These are phyloP conservation scores for Balakata baccata DNA, from an alignment of 345 rosid species.

Conservation along the genomic window DNA sequence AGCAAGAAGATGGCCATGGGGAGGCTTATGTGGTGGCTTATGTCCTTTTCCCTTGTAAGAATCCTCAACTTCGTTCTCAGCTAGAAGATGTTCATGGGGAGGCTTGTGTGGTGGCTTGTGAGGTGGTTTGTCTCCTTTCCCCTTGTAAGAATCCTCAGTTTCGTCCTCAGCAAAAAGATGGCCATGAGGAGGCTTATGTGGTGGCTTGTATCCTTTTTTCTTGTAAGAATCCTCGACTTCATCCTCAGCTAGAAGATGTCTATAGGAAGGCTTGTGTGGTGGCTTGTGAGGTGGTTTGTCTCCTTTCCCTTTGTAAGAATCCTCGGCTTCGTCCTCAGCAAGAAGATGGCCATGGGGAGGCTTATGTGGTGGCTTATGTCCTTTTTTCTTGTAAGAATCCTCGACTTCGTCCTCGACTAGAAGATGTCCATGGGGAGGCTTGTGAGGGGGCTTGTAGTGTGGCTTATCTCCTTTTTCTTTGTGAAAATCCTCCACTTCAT, in stretches of 20 bases:
- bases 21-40: slow-evolving; percentile 21
- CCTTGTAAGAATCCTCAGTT: no score
- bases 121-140: slow-evolving; percentile 10
- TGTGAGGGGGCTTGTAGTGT: neutral
- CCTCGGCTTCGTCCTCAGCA: no score
- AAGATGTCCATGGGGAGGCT: slow-evolving; percentile 5
- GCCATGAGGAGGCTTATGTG: neutral
- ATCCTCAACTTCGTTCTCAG: slow-evolving; percentile 15
- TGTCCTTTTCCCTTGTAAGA: slow-evolving; percentile 2
- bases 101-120: slow-evolving; percentile 23
- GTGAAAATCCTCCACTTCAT: neutral
- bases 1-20: slow-evolving; percentile 21
- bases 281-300: neutral
- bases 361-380: no score
- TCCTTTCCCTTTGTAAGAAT: no score
- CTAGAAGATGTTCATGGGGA: slow-evolving; percentile 17
- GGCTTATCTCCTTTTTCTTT: neutral
- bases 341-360: no score
- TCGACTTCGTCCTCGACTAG: no score
- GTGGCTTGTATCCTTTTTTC: neutral
- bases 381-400: no score
- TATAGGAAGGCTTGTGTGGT: neutral
- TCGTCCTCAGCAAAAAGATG: no score
- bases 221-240: neutral
- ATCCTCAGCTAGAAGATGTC: neutral